These are phyloP conservation scores for Bolboschoenoplectus hybrid DNA, from an alignment of 202 grass and related monocot species.

Conservation along the genomic window DNA sequence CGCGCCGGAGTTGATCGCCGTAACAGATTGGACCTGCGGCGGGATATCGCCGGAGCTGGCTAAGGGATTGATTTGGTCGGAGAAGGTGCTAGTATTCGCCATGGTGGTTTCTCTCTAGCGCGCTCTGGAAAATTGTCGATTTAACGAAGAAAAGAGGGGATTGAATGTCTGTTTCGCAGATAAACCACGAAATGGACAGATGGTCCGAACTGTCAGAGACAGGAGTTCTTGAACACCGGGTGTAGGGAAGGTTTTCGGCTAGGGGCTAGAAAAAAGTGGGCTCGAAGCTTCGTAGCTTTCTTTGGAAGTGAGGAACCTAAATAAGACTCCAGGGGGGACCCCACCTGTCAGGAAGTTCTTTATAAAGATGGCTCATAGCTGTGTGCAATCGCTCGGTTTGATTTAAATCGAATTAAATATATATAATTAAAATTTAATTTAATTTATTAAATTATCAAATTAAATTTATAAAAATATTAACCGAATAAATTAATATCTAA, in stretches of 20 bases:
- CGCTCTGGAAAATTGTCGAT: not conserved
- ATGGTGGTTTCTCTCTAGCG: not conserved
- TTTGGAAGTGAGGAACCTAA: not conserved
- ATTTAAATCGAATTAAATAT: too few relatives aligned
- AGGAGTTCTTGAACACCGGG: not conserved
- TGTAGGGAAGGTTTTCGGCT: not conserved
- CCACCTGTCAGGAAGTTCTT: too few relatives aligned
- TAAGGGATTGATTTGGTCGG: not conserved
- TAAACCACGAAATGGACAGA: not conserved
- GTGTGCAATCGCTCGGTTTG: too few relatives aligned
- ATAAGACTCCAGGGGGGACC: too few relatives aligned
- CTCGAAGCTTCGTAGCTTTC: not conserved
- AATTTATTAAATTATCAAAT: too few relatives aligned
- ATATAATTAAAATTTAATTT: too few relatives aligned
- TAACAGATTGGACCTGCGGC: not conserved
- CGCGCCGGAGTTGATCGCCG: not conserved
- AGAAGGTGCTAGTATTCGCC: not conserved
- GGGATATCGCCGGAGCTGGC: not conserved
- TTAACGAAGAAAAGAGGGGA: not conserved
- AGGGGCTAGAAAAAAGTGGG: not conserved
- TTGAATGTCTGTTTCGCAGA: not conserved
- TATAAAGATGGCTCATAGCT: too few relatives aligned
- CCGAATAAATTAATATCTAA: too few relatives aligned
- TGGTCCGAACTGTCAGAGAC: not conserved
- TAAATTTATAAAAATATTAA: too few relatives aligned